phyloP scores from a whole-genome alignment of 768 basidiomycete species.

The Amanita fuliginea region DNA sequence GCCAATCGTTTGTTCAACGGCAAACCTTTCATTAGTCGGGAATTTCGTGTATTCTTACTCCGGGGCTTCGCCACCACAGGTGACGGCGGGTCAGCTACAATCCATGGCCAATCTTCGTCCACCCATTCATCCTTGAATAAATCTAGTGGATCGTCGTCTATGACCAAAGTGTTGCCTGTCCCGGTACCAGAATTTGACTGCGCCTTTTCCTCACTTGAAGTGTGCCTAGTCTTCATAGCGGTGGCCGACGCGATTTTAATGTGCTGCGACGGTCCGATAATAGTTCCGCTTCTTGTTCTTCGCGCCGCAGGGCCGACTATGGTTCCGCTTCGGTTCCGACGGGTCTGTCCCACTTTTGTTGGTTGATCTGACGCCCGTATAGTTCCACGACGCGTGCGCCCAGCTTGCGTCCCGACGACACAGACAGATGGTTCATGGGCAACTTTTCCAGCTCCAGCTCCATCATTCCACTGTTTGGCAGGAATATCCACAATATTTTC shows the following conservation, averaged over 20 bases:
- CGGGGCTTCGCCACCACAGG: background rate
- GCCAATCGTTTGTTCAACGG: conserved; percentile 6
- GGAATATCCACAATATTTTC: background rate
- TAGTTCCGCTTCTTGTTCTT: conserved; percentile 21
- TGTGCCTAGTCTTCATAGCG: conserved; percentile 1
- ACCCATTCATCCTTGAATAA: conserved; percentile 22
- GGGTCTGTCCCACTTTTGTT: conserved; percentile 11
- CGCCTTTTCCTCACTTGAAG: background rate
- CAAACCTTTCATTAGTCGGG: conserved; percentile 6
- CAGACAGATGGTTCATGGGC: background rate
- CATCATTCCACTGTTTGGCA: background rate
- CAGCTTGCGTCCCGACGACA: background rate
- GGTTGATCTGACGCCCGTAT: conserved; percentile 30
- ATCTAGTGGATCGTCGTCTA: conserved; percentile 6
- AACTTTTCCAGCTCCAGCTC: background rate
- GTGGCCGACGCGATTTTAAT: background rate
- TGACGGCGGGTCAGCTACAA: conserved; percentile 4
- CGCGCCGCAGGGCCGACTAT: conserved; percentile 22
- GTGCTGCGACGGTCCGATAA: conserved; percentile 17
- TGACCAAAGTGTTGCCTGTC: conserved; percentile 7
- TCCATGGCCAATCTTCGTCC: conserved; percentile 14
- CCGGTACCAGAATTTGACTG: conserved; percentile 8
- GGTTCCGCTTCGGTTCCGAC: conserved; percentile 40
- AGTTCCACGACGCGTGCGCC: conserved; percentile 30
- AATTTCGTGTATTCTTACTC: conserved; percentile 6